phyloP scores from a whole-genome alignment of 208 protist species.

The Phytomonas serpens region DNA sequence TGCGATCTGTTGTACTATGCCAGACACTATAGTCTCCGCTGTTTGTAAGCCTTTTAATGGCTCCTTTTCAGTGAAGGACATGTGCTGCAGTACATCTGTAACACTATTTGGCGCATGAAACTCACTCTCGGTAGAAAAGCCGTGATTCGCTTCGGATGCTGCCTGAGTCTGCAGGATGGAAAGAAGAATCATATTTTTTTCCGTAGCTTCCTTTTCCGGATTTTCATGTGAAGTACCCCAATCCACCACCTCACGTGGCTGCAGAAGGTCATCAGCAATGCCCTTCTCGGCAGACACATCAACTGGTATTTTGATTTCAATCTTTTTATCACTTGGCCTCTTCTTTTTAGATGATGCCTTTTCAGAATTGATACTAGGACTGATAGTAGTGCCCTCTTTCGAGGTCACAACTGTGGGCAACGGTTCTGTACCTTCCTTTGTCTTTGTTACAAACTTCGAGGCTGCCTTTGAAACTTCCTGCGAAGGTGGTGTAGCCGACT shows the following conservation, averaged over 20 bases:
- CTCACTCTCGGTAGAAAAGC: neutral
- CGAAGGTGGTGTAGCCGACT: neutral
- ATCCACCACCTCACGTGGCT: conserved; percentile 23
- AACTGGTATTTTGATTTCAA: neutral
- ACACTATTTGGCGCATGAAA: neutral
- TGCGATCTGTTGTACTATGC: neutral
- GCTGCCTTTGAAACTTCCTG: neutral
- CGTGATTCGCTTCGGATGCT: neutral
- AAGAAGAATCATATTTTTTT: conserved; percentile 64
- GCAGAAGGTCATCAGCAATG: neutral
- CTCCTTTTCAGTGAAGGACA: neutral
- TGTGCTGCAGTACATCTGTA: neutral
- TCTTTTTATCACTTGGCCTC: neutral
- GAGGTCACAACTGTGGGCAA: neutral
- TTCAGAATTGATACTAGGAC: neutral
- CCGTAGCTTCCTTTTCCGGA: conserved; percentile 46
- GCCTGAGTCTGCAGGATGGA: conserved; percentile 33
- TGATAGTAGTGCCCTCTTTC: neutral
- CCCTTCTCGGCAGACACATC: neutral
- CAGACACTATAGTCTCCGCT: neutral
- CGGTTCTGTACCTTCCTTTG: neutral
- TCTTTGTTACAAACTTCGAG: neutral
- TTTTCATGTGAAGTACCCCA: conserved; percentile 34
- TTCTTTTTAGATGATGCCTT: neutral
- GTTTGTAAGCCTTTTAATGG: neutral